phyloP scores from a whole-genome alignment of 1,284 basidiomycete genomes.

The Cryptococcus sp. region DNA sequence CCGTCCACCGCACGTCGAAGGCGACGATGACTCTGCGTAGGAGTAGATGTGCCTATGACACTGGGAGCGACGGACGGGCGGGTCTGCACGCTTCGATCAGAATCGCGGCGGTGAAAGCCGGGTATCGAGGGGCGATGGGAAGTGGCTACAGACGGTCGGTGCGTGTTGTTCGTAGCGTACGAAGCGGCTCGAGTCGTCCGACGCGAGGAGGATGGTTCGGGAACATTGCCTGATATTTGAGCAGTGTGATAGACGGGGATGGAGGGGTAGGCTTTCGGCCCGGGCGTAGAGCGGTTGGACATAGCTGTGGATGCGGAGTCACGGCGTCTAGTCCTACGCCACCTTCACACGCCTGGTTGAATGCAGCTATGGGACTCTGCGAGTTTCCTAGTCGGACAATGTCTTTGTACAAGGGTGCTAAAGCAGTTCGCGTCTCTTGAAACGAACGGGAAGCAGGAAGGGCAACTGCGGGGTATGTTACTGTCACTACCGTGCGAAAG shows the following conservation, averaged over 20 bases:
- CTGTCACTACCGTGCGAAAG: neutral
- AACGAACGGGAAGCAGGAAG: too few relatives aligned
- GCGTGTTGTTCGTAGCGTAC: neutral
- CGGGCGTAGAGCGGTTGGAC: constrained; percentile 14
- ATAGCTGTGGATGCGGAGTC: too few relatives aligned
- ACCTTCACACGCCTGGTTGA: too few relatives aligned
- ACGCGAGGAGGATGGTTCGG: constrained; percentile 7
- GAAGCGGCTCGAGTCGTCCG: neutral
- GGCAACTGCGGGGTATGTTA: too few relatives aligned
- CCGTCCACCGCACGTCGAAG: constrained; percentile 1
- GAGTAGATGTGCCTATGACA: constrained; percentile 18
- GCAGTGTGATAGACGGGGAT: constrained; percentile 5
- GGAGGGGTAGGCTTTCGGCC: constrained; percentile 5
- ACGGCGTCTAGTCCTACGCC: too few relatives aligned
- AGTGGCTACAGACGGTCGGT: neutral
- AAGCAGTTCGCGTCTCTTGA: too few relatives aligned
- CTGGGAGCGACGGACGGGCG: constrained; percentile 9
- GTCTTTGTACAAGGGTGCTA: too few relatives aligned
- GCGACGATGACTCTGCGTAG: constrained; percentile 5
- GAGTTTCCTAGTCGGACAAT: too few relatives aligned
- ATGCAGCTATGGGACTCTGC: too few relatives aligned
- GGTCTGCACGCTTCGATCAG: neutral
- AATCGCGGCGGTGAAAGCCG: neutral
- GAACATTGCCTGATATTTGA: neutral
- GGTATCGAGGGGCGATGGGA: constrained; percentile 1